A percentile compares a stretch with the other conserved stretches of the same genome.
Evolutionary conservation across 2,329 filamentous ascomycete species (phyloP).

Genomic region (Stachybotrys echinatus): DNA sequence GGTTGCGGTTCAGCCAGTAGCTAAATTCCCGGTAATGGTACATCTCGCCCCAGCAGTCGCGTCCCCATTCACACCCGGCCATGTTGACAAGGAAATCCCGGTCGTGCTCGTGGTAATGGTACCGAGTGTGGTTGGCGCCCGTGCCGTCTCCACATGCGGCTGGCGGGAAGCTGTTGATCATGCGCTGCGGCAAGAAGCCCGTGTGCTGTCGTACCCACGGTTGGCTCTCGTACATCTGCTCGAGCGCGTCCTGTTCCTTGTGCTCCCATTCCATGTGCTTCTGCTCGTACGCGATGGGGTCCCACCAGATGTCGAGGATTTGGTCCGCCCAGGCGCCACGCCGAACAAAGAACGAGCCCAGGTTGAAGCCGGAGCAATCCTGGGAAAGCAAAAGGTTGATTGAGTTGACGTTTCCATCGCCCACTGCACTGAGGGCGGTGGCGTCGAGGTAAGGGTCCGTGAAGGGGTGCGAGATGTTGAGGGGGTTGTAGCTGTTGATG

Average conservation of each 20-base stretch:
- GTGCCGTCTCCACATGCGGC: constrained; percentile 76
- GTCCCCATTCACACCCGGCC: constrained; percentile 95
- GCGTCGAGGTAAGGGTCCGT: constrained; percentile 71
- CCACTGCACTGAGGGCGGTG: constrained; percentile 63
- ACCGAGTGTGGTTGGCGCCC: constrained; percentile 60
- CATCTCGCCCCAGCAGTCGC: constrained; percentile 98
- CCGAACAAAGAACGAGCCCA: constrained; percentile 89
- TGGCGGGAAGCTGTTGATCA: constrained; percentile 89
- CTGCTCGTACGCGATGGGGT: constrained; percentile 94
- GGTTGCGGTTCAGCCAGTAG: constrained; percentile 79
- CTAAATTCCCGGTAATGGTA: constrained; percentile 90
- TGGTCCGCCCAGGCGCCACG: constrained; percentile 87
- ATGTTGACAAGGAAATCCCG: constrained; percentile 96
- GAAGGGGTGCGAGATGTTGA: constrained; percentile 86
- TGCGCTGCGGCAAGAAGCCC: constrained; percentile 84
- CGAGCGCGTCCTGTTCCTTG: constrained; percentile 94
- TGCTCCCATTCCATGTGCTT: constrained; percentile 99
- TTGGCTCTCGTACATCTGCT: constrained; percentile 85
- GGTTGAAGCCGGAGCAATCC: constrained; percentile 93
- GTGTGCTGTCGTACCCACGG: constrained; percentile 89
- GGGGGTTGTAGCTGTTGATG: constrained; percentile 92
- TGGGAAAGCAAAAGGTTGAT: constrained; percentile 87
- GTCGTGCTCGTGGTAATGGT: constrained; percentile 82
- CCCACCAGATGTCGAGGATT: constrained; percentile 95
- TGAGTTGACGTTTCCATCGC: constrained; percentile 71